Evolutionary conservation across 1,284 basidiomycete species (phyloP).

Genomic region (Trichosporon sp.): DNA sequence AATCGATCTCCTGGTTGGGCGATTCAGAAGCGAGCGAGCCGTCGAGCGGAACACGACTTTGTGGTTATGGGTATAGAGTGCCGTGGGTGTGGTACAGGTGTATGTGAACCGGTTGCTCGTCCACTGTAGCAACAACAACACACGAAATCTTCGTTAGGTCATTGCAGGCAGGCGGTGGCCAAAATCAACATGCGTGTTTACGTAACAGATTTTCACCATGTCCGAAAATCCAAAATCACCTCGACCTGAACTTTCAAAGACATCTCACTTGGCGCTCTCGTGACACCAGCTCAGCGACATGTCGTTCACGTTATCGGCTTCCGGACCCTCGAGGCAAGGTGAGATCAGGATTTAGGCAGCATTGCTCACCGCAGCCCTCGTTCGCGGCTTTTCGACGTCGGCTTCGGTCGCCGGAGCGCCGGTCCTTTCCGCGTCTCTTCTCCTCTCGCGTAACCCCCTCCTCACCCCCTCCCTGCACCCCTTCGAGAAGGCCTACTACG

Average conservation of each 20-base stretch:
- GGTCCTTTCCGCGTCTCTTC: slow-evolving; percentile 59
- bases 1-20: too few relatives aligned
- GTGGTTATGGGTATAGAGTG: slow-evolving; percentile 1
- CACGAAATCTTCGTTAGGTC: slow-evolving; percentile 13
- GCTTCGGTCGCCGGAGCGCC: slow-evolving; percentile 24
- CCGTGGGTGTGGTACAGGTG: not conserved
- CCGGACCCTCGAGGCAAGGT: slow-evolving; percentile 34
- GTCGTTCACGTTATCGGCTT: slow-evolving; percentile 27
- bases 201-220: slow-evolving; percentile 2
- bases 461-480: slow-evolving; percentile 73
- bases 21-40: not conserved
- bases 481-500: slow-evolving; percentile 83
- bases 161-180: not conserved
- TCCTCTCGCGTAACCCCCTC: slow-evolving; percentile 82
- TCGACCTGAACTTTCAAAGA: slow-evolving; percentile 7
- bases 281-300: slow-evolving; percentile 17
- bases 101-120: not conserved
- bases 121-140: slow-evolving; percentile 12
- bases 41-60: not conserved
- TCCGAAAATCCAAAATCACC: slow-evolving; percentile 19
- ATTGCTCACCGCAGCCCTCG: slow-evolving; percentile 25
- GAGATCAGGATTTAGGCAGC: not conserved
- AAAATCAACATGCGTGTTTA: not conserved
- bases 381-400: slow-evolving; percentile 34
- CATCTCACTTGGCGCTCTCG: slow-evolving; percentile 15